These are phyloP conservation scores for Aspergillus clavatus DNA, from an alignment of 2,329 filamentous ascomycete genomes.

Conservation along the genomic window DNA sequence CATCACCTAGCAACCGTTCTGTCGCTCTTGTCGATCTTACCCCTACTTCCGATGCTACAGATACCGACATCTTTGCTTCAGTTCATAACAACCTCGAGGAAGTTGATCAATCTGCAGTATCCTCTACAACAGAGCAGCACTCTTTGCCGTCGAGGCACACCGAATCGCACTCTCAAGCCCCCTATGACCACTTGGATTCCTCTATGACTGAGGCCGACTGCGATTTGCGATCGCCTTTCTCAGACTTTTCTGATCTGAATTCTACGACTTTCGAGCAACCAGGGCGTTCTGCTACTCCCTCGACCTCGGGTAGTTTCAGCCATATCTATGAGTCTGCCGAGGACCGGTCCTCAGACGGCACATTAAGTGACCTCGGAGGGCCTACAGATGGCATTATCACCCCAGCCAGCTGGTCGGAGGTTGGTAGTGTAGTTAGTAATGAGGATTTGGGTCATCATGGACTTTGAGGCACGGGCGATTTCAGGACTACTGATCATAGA, in stretches of 20 bases:
- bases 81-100: slow-evolving; percentile 1
- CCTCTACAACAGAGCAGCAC: background rate
- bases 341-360: slow-evolving; percentile 35
- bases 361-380: slow-evolving; percentile 35
- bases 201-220: slow-evolving; percentile 16
- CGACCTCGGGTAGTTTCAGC: slow-evolving; percentile 34
- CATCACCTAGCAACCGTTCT: slow-evolving; percentile 38
- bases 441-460: slow-evolving; percentile 32
- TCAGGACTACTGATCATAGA: background rate
- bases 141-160: slow-evolving; percentile 27
- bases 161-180: slow-evolving; percentile 28
- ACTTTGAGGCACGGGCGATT: slow-evolving; percentile 16
- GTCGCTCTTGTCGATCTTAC: slow-evolving; percentile 43
- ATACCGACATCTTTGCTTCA: slow-evolving; percentile 8
- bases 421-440: slow-evolving; percentile 41
- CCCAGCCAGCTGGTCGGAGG: slow-evolving; percentile 42
- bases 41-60: slow-evolving; percentile 41
- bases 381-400: slow-evolving; percentile 31
- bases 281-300: slow-evolving; percentile 33
- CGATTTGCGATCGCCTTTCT: slow-evolving; percentile 18
- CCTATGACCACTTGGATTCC: slow-evolving; percentile 30
- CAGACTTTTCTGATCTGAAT: slow-evolving; percentile 15
- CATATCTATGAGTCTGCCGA: slow-evolving; percentile 31
- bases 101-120: background rate
- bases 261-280: slow-evolving; percentile 9